phyloP scores from a whole-genome alignment of 2,329 filamentous ascomycete species.

The Sporothrix pallida region DNA sequence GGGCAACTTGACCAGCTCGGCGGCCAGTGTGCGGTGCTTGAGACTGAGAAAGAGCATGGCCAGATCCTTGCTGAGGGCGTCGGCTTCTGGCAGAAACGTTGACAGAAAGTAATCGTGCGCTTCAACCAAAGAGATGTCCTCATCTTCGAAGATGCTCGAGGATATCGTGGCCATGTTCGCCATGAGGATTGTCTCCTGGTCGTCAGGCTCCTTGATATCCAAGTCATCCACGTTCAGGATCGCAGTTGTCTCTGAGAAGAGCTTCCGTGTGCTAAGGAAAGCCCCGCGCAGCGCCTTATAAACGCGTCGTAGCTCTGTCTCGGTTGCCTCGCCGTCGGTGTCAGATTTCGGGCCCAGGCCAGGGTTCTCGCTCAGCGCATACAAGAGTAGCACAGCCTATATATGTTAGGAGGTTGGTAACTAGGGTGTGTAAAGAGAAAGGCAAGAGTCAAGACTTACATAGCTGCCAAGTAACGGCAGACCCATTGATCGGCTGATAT shows the following conservation, averaged over 20 bases:
- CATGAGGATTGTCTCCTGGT: conserved; percentile 52
- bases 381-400: conserved; percentile 48
- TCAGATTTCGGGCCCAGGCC: conserved; percentile 41
- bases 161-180: conserved; percentile 57
- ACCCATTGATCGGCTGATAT: conserved; percentile 47
- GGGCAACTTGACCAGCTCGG: conserved; percentile 29
- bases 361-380: conserved; percentile 46
- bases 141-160: conserved; percentile 48
- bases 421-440: background rate
- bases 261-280: conserved; percentile 44
- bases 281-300: conserved; percentile 46
- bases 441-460: conserved; percentile 36
- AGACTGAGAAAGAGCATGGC: conserved; percentile 54
- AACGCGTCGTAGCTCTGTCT: conserved; percentile 46
- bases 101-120: conserved; percentile 55
- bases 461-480: conserved; percentile 46
- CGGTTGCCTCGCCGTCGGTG: conserved; percentile 41
- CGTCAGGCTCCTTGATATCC: conserved; percentile 48
- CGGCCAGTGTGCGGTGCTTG: conserved; percentile 47
- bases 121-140: conserved; percentile 49
- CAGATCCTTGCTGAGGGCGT: conserved; percentile 50
- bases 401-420: background rate
- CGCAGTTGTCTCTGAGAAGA: conserved; percentile 45
- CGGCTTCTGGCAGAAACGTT: conserved; percentile 49
- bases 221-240: conserved; percentile 48